Evolutionary conservation across 169 alveolate species (phyloP), one percentile per base, ranked within the genome.

Genomic region (Plasmodium vinckei): DNA sequence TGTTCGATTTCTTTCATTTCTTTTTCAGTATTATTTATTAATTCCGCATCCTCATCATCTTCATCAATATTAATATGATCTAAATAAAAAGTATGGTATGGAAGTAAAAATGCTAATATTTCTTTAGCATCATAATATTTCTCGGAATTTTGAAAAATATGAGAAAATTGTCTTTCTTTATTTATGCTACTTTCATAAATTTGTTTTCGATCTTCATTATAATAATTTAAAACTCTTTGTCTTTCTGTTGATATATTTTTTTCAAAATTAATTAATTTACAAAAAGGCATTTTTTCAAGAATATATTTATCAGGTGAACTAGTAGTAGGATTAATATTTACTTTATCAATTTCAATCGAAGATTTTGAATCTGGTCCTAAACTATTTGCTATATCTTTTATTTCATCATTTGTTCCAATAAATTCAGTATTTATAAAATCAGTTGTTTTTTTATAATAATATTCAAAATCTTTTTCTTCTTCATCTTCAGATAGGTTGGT

Each of bases 151-250:
- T 46, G n/a, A 61, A 47, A 75, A 7, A 75, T 63, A 53, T 75
- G 88, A 15, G 88, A 75, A 57, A 75, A 75, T 49, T 75, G 88
- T 63, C 64, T 75, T 33, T 75, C 88, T 61, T 75, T 75, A 75
- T 65, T 65, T 63, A 63, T 75, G 23, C 27, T 63, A 67, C 42
- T 75, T 17, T 64, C 53, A 46, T 75, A 75, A 17, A 75, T 75
- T 49, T 75, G 88, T 67, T 75, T 75, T 42, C 53, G 63, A 49
- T 75, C 88, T 63, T 75, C 77, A 44, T 75, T 49, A 21, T 63
- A 61, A 42, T 63, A 75, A 63, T 75, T 75, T 42, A 75, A 21
- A 63, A 75, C 88, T 19, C 88, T 53, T 23, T 75, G 63, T 5
- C 88, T 44, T 67, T 75, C 88, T 3, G 67, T 47, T 9, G 88